Evolutionary conservation across 805 yeast genomes (phyloP).

Genomic region (Candida schatavii): DNA sequence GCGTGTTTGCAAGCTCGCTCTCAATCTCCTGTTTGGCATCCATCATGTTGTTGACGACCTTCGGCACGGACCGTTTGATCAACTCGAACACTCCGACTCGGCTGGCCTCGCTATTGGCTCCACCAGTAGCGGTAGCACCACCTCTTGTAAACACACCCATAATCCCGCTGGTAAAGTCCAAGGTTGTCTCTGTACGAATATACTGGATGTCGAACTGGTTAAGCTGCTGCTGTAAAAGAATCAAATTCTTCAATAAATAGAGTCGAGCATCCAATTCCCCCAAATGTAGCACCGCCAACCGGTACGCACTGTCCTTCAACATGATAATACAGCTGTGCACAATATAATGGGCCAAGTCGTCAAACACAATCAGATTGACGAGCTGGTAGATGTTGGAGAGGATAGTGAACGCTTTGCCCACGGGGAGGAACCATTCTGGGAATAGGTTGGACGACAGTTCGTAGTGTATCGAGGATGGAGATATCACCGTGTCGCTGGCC

Average conservation of each 20-base stretch:
- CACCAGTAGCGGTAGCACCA: conserved; percentile 8
- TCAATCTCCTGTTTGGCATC: conserved; percentile 75
- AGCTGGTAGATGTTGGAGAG: conserved; percentile 78
- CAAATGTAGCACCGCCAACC: conserved; percentile 40
- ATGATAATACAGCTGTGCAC: conserved; percentile 74
- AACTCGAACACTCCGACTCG: conserved; percentile 40
- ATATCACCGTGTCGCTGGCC: conserved; percentile 8
- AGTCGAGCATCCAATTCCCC: conserved; percentile 60
- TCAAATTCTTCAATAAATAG: conserved; percentile 68
- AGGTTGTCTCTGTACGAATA: conserved; percentile 63
- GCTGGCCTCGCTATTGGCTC: conserved; percentile 8
- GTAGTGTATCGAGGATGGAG: conserved; percentile 18
- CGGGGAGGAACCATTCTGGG: conserved; percentile 64
- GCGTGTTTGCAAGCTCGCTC: conserved; percentile 65
- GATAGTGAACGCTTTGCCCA: conserved; percentile 63
- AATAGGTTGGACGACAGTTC: conserved; percentile 38
- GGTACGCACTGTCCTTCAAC: conserved; percentile 50
- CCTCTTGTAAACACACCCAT: conserved; percentile 34
- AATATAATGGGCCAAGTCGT: conserved; percentile 83
- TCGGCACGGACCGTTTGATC: conserved; percentile 71
- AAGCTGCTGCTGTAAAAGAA: conserved; percentile 67
- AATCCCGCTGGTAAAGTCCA: conserved; percentile 78
- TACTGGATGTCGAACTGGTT: conserved; percentile 76
- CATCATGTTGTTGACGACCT: conserved; percentile 74
- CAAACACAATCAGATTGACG: conserved; percentile 75